Base-by-base conservation (phyloP, 2,329 filamentous ascomycete genomes). In the Geosmithia flava region DNA sequence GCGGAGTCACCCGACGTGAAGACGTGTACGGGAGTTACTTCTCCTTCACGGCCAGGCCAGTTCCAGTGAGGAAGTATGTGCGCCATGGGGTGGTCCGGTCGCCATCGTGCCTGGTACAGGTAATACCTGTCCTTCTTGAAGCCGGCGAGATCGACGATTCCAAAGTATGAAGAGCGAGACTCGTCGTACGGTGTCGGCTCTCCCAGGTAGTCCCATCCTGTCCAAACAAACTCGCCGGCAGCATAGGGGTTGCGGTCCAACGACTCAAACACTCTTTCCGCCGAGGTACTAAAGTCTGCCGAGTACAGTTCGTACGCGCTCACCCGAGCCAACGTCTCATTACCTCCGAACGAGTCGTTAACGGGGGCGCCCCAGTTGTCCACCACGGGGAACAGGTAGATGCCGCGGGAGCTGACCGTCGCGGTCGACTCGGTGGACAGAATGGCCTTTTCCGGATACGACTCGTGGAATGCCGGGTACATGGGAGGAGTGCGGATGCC, bases 41-140 rank as follows among this genome's bases (percentile, higher is more conserved):
- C 50, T 2, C 71, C 70, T 0, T 64, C 63, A 0, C 72, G 60
- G 20, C 69, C 66, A 0, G 70, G 66, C 70, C 71, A 78, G 16
- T 62, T 75, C 74, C 74, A 77, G 54, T 77, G 74, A 2, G 74
- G 74, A 0, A 77, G 64, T 20, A 78, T 69, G 52, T 77, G 73
- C 3, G 71, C 74, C 57, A 70, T 67, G 2, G 53, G 58, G 0
- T 72, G 47, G 15, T 71, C 67, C 0, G 73, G 62, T 3, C 68
- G 61, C 75, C 74, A 78, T 8, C 71, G 67, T 0, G 73, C 58
- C 53, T 77, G 75, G 52, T 78, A 78, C 6, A 77, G 53, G 53
- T 67, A 76, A 56, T 70, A 78, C 1, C 74, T 62, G 50, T 78
- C 74, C 57, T 78, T 78, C 48, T 63, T 66, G 58, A 78, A 78